Conservation (phyloP, 1,284 basidiomycete genomes). For the Rhizoctonia solani region DNA sequence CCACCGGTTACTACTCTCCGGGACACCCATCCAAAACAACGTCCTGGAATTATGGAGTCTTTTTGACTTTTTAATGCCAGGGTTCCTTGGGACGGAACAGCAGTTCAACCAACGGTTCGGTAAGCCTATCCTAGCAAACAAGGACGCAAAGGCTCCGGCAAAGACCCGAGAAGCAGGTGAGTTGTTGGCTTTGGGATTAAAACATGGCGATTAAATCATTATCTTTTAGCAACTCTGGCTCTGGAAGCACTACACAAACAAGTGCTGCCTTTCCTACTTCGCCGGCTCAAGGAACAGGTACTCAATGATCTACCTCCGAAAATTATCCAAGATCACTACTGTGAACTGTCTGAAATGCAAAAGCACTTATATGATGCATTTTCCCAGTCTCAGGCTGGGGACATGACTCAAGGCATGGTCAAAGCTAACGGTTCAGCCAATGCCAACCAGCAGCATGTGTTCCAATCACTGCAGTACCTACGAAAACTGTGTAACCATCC, state of each 20-base stretch:
- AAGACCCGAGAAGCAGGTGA: conserved; percentile 92
- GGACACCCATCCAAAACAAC: conserved; percentile 99
- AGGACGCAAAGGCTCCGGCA: conserved; percentile 85
- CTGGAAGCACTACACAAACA: conserved; percentile 98
- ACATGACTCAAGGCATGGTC: conserved; percentile 31
- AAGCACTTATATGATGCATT: conserved; percentile 94
- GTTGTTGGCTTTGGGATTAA: conserved; percentile 43
- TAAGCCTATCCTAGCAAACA: conserved; percentile 93
- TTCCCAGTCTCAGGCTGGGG: conserved; percentile 74
- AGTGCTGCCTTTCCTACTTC: conserved; percentile 96
- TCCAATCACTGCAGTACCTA: conserved; percentile 96
- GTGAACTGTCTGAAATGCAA: conserved; percentile 94
- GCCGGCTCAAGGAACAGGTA: conserved; percentile 97
- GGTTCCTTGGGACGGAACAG: conserved; percentile 94
- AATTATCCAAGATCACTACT: conserved; percentile 99
- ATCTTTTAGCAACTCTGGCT: conserved; percentile 75
- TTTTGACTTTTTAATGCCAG: conserved; percentile 99
- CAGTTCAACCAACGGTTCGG: conserved; percentile 96
- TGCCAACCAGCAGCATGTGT: conserved; percentile 75
- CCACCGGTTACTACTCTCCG: conserved; percentile 92
- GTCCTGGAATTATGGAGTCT: conserved; percentile 98
- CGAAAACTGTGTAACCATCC: conserved; percentile 99
- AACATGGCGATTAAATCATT: conserved; percentile 24
- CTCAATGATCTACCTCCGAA: conserved; percentile 96
- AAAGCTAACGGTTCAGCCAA: conserved; percentile 46